Percentiles rank a stretch among this genome's conserved stretches.
Evolutionary conservation across 805 yeast genomes (phyloP).

Genomic region (Kazachstania viticola): DNA sequence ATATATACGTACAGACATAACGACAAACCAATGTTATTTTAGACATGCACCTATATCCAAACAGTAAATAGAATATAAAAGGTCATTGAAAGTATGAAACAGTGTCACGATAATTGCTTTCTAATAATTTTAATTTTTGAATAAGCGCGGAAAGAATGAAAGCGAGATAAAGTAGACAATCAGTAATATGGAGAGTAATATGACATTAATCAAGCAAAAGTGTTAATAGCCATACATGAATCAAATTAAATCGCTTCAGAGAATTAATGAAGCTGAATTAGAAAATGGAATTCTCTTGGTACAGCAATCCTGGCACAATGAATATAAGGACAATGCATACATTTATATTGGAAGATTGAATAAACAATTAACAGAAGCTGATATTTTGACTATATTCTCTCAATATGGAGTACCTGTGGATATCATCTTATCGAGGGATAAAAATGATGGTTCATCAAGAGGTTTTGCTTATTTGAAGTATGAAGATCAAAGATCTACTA

Average conservation of each 20-base stretch:
- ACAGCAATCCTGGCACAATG: conserved; percentile 81
- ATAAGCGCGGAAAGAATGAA: no score
- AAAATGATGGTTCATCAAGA: conserved; percentile 48
- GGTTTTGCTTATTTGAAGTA: conserved; percentile 80
- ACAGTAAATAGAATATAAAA: no score
- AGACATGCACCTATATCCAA: no score
- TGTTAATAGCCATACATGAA: conserved; percentile 4
- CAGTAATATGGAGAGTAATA: background rate
- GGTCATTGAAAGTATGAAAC: no score
- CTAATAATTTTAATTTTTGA: no score
- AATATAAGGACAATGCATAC: conserved; percentile 65
- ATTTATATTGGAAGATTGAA: conserved; percentile 70
- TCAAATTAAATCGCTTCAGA: conserved; percentile 32
- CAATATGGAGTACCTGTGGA: conserved; percentile 85
- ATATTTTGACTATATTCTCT: conserved; percentile 65
- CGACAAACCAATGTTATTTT: no score
- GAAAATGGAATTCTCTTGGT: conserved; percentile 40
- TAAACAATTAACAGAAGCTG: conserved; percentile 55
- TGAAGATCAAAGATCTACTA: conserved; percentile 68
- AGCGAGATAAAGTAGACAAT: no score
- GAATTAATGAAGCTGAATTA: conserved; percentile 57
- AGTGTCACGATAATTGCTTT: no score
- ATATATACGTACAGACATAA: no score
- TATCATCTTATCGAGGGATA: conserved; percentile 56
- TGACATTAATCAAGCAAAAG: background rate